Base-by-base conservation (phyloP, 1,284 basidiomycete species). In the Gastroboletus turbinatus region DNA sequence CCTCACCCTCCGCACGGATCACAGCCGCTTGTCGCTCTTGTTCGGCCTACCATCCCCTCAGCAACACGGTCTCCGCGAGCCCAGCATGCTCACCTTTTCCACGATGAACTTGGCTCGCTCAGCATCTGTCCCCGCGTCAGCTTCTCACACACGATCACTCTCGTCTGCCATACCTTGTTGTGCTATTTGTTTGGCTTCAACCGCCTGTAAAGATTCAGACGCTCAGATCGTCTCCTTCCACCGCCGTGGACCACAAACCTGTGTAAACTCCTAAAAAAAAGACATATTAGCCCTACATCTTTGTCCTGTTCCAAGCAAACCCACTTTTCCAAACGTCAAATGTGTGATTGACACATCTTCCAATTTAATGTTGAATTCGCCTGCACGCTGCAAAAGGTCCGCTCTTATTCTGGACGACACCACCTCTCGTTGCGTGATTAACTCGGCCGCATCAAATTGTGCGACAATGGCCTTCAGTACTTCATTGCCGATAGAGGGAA, bases 81-180 rank as follows among this genome's bases (percentile, higher is more conserved):
- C 30, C 32, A 29, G 1, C 51, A 39, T 13, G 60, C 79, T 56
- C 55, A 90, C 92, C 83, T 94, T 96, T 75, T 99, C 97, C 61
- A 99, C 96, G 63, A 99, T 92, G 75, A 99, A 99, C 76, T 97
- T 98, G 60, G 96, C 96, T 46, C 97, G 86, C 77, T 99, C 97
- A 58, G 96, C 96, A 76, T 97, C 95, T 91, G 65, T 39, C 53
- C 5, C 23, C 47, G 21, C 38, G 66, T 65, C 38, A 60, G 58
- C 52, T 19, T n/a, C 36, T 51, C 44, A 46, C 30, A 38, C 33
- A 33, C 5, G 23, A 48, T 38, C 32, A 30, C 8, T 27, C 39
- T 46, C 33, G 46, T 43, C 14, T 42, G 7, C 66, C 76, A 56
- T 70, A 88, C 92, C 92, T 82, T 96, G 94, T 71, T 96, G 94